Conservation (phyloP, 805 yeast species). For the Nakazawaea populi region DNA sequence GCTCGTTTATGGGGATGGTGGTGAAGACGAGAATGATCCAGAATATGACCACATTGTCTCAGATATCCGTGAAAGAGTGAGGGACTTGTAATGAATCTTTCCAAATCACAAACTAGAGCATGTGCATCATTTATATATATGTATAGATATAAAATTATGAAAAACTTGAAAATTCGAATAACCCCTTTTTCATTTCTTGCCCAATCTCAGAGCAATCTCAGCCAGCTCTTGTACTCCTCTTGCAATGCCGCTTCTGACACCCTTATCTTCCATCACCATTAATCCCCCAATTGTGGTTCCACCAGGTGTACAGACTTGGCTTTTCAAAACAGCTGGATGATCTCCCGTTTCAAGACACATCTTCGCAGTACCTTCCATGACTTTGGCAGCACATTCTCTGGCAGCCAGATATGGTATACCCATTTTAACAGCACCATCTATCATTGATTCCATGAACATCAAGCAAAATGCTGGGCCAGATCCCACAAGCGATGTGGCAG, state of each 20-base stretch:
- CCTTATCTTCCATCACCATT: constrained; percentile 85
- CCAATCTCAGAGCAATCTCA: constrained; percentile 58
- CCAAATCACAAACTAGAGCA: background rate
- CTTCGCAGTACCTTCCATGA: constrained; percentile 87
- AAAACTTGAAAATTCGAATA: background rate
- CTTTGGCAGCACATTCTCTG: constrained; percentile 84
- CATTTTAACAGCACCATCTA: constrained; percentile 92
- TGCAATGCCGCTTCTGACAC: constrained; percentile 81
- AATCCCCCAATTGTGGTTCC: constrained; percentile 97
- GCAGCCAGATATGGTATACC: constrained; percentile 87
- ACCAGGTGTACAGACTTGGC: constrained; percentile 93
- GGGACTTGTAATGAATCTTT: background rate
- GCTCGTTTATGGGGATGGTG: constrained; percentile 3
- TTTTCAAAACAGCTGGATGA: constrained; percentile 85
- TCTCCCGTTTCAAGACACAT: constrained; percentile 79
- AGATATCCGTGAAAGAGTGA: constrained; percentile 15
- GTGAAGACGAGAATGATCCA: constrained; percentile 17
- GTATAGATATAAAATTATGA: background rate
- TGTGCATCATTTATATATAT: background rate
- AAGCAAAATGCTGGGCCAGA: constrained; percentile 95
- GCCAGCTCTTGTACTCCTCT: constrained; percentile 91
- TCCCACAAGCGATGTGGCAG: constrained; percentile 91
- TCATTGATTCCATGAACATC: constrained; percentile 82
- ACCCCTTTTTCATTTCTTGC: constrained; percentile 33
- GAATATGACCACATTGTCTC: constrained; percentile 26